A percentile compares a stretch with the other conserved stretches of the same genome.
Conservation (phyloP, 2,329 filamentous ascomycete species). For the Fusarium virguliforme region DNA sequence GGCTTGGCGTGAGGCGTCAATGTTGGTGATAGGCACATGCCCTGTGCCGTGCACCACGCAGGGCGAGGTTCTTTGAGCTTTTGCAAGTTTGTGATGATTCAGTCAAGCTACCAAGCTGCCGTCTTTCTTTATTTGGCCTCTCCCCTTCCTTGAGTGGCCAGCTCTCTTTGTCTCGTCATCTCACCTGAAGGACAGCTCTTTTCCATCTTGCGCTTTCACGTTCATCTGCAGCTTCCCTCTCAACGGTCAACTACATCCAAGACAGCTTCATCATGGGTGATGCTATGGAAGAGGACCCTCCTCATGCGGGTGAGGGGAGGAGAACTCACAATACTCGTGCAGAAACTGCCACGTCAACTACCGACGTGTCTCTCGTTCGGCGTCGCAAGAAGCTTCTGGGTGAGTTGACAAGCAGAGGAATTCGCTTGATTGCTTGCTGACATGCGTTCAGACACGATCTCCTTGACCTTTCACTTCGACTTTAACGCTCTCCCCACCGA, state of each 20-base stretch:
- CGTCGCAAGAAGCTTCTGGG: constrained; percentile 30
- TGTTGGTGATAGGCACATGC: constrained; percentile 19
- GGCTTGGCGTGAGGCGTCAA: constrained; percentile 17
- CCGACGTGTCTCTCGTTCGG: constrained; percentile 10
- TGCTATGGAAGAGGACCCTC: constrained; percentile 20
- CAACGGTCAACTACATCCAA: neutral
- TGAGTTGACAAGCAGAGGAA: neutral
- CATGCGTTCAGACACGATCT: constrained; percentile 26
- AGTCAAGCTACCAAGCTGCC: neutral
- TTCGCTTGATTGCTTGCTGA: constrained; percentile 13
- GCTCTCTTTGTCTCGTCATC: constrained; percentile 8
- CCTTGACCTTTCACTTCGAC: constrained; percentile 24
- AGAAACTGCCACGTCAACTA: constrained; percentile 8
- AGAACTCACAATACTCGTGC: neutral
- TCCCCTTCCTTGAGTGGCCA: neutral
- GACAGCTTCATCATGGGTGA: constrained; percentile 23
- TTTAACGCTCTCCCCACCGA: constrained; percentile 37
- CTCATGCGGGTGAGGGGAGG: neutral
- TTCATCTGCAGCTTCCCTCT: neutral
- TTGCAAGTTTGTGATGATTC: constrained; percentile 12
- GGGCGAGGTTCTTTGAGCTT: constrained; percentile 14
- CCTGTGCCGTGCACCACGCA: constrained; percentile 27
- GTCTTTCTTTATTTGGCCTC: constrained; percentile 17
- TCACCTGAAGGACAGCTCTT: constrained; percentile 2
- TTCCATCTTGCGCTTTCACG: neutral